Conservation (phyloP, 2,329 filamentous ascomycete genomes). For the Cytospora schulzeri region DNA sequence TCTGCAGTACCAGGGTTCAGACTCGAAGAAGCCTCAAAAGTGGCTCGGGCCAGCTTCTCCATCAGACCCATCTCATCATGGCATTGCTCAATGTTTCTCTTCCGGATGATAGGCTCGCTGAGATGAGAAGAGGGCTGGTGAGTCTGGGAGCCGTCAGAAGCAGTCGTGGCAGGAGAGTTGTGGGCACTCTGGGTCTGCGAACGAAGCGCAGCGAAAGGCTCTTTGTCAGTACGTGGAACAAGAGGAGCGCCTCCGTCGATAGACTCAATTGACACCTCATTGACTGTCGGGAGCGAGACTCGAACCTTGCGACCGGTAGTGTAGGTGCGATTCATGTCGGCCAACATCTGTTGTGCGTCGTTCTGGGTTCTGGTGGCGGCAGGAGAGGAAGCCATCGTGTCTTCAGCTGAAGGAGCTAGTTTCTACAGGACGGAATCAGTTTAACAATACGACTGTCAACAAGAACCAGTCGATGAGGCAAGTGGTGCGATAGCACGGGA, state of each 20-base stretch:
- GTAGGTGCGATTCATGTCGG: not conserved
- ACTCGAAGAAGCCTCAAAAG: not conserved
- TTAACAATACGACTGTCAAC: not conserved
- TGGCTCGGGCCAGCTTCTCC: not conserved
- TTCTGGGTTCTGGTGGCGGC: not conserved
- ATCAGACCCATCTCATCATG: not conserved
- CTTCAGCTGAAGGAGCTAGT: not conserved
- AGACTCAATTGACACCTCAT: slow-evolving; percentile 12
- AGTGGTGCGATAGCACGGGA: not conserved
- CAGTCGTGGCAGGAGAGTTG: slow-evolving; percentile 1
- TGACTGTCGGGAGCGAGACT: not conserved
- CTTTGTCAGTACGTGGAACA: not conserved
- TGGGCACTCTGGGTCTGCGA: slow-evolving; percentile 14
- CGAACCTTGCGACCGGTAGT: not conserved
- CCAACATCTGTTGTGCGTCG: not conserved
- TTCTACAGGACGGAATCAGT: not conserved
- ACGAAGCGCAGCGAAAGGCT: slow-evolving; percentile 8
- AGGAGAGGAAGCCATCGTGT: slow-evolving; percentile 5
- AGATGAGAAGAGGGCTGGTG: not conserved
- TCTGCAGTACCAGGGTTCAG: slow-evolving; percentile 5
- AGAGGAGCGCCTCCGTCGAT: slow-evolving; percentile 13
- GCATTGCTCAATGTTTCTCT: not conserved
- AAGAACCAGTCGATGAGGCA: not conserved
- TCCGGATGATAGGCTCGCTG: slow-evolving; percentile 7
- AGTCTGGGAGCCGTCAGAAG: not conserved